These are phyloP conservation scores for Paraleonurus japonicus DNA, from an alignment of 257 asterid species.

Conservation along the genomic window DNA sequence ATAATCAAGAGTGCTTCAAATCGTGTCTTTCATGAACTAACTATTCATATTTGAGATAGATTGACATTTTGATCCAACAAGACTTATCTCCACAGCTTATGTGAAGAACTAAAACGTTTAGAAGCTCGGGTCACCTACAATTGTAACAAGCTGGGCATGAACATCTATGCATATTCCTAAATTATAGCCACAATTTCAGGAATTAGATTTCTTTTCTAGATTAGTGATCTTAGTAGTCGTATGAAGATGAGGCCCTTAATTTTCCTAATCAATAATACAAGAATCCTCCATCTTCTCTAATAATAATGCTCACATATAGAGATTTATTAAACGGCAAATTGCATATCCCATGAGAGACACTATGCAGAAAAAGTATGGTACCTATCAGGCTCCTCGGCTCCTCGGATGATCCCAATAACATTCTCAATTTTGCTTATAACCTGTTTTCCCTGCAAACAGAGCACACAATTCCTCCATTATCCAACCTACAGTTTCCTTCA, in stretches of 20 bases:
- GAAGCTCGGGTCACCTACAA: neutral
- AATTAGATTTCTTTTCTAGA: neutral
- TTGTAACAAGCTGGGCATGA: neutral
- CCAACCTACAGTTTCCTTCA: neutral
- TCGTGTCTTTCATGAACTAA: no score
- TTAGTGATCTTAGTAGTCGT: neutral
- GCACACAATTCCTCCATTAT: neutral
- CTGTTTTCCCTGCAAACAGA: conserved; percentile 69
- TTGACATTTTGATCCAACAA: neutral
- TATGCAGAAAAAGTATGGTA: neutral
- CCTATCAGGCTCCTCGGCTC: conserved; percentile 87
- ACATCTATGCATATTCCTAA: neutral
- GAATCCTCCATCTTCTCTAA: neutral
- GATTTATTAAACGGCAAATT: neutral
- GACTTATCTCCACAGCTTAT: neutral
- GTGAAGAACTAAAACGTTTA: neutral
- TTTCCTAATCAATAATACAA: neutral
- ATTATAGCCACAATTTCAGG: neutral
- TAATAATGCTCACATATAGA: neutral
- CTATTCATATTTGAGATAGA: no score
- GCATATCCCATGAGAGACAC: neutral
- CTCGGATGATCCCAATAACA: conserved; percentile 81
- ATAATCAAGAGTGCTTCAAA: neutral
- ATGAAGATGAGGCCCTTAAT: neutral
- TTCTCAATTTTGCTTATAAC: conserved; percentile 75